A percentile compares a stretch with the other conserved stretches of the same genome.
Evolutionary conservation across 768 basidiomycete species (phyloP).

Genomic region (Lentinus brumalis): DNA sequence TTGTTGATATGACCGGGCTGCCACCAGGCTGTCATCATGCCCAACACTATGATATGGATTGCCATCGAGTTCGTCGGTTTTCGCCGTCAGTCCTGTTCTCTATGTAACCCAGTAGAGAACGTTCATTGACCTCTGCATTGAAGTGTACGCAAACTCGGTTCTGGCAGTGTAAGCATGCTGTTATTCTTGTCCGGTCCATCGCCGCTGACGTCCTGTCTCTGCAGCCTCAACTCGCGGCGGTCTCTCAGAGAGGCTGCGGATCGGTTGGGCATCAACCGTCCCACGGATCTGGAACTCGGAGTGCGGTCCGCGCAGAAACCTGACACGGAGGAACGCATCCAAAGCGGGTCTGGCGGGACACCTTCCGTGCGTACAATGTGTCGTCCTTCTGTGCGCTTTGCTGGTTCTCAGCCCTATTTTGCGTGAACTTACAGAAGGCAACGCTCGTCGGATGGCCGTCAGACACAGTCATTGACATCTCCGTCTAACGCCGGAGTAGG

Average conservation of each 20-base stretch:
- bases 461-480: too few species aligned
- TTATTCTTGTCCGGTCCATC: not conserved
- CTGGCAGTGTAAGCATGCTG: not conserved
- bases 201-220: not conserved
- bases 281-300: not conserved
- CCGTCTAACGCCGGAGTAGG: too few species aligned
- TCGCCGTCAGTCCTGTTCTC: not conserved
- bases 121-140: not conserved
- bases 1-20: too few species aligned
- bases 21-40: not conserved
- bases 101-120: not conserved
- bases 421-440: too few species aligned
- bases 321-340: not conserved
- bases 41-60: not conserved
- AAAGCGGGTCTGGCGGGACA: not conserved
- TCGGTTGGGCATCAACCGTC: not conserved
- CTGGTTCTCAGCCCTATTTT: too few species aligned
- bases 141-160: slow-evolving; percentile 6
- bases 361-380: too few species aligned
- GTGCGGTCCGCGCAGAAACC: not conserved
- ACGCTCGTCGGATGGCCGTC: too few species aligned
- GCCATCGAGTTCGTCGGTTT: not conserved
- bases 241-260: not conserved
- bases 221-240: not conserved
- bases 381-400: too few species aligned